Evolutionary conservation across 2,329 filamentous ascomycete genomes (phyloP).

Genomic region (Aspergillus tubingensis): DNA sequence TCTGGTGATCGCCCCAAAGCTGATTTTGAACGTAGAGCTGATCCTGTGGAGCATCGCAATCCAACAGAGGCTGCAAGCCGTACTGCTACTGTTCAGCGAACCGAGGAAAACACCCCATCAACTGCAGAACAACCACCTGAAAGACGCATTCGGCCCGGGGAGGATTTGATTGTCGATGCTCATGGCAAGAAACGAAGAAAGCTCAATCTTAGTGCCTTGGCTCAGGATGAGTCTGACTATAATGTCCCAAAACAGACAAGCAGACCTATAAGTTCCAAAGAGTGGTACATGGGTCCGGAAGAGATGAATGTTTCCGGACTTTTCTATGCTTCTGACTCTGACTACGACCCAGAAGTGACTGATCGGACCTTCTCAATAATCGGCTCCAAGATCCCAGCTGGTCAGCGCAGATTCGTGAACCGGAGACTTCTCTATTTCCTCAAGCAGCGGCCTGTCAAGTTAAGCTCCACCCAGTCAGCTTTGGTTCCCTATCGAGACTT

Average conservation of each 20-base stretch:
- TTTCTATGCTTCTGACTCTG: slow-evolving; percentile 43
- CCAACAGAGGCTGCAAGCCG: background rate
- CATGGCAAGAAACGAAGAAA: slow-evolving; percentile 35
- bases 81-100: background rate
- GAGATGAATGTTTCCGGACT: slow-evolving; percentile 42
- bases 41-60: background rate
- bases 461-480: slow-evolving; percentile 27
- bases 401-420: slow-evolving; percentile 35
- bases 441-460: slow-evolving; percentile 25
- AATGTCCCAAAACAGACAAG: background rate
- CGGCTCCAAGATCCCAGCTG: slow-evolving; percentile 26
- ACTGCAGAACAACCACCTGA: background rate
- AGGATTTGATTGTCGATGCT: slow-evolving; percentile 27
- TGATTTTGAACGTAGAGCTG: background rate
- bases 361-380: slow-evolving; percentile 29
- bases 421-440: slow-evolving; percentile 31
- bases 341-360: slow-evolving; percentile 29
- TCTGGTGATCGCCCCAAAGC: background rate
- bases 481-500: slow-evolving; percentile 29
- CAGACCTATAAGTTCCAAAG: background rate
- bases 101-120: background rate
- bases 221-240: slow-evolving; percentile 1
- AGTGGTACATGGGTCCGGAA: slow-evolving; percentile 44
- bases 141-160: slow-evolving; percentile 19
- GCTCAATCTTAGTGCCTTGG: slow-evolving; percentile 22